Base-by-base conservation (phyloP, 306 rosid species). In the Lathyrus aphaca region DNA sequence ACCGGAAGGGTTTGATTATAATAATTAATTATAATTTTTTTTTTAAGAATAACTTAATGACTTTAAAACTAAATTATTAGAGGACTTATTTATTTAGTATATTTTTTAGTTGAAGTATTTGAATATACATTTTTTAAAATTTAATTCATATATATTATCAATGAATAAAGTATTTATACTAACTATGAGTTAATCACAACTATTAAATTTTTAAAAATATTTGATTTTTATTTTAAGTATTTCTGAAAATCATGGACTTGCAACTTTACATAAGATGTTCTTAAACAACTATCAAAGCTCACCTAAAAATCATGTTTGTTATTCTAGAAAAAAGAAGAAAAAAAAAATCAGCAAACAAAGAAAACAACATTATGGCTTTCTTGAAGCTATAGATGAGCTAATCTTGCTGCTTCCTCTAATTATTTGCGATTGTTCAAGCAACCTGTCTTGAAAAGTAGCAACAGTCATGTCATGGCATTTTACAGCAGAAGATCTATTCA, bases 401-500 rank as follows among this genome's bases (percentile, higher is more conserved):
- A 57, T 43, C 29, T 78, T 58, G 74, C 69, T 42, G 35, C 73
- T 75, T 25, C 57, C 59, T 48, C 66, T 66, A 37, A 35, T 38
- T 37, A 63, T 12, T 12, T 72, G 71, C 30, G 40, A 27, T 42
- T 66, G 27, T 39, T 66, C 39, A 53, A 27, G 29, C 73, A 45
- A 50, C 35, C 39, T 23, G 74, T 64, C 38, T 66, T 74, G 62
- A 66, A 65, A 58, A 65, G 77, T 62, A 55, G 64, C 77, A 32
- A 69, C 25, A 38, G 50, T 68, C 74, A 37, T 25, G 45, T 64
- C 74, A 42, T 25, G 62, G 66, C 39, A 74, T 43, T 70, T 42
- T 74, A 82, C 57, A 40, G 74, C 40, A 64, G 56, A 45, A 57
- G 42, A 73, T 71, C 72, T 49, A 59, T 37, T 66, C 45, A 64